Evolutionary conservation across 1,284 basidiomycete species (phyloP).

Genomic region (Leccinum fuscescens): DNA sequence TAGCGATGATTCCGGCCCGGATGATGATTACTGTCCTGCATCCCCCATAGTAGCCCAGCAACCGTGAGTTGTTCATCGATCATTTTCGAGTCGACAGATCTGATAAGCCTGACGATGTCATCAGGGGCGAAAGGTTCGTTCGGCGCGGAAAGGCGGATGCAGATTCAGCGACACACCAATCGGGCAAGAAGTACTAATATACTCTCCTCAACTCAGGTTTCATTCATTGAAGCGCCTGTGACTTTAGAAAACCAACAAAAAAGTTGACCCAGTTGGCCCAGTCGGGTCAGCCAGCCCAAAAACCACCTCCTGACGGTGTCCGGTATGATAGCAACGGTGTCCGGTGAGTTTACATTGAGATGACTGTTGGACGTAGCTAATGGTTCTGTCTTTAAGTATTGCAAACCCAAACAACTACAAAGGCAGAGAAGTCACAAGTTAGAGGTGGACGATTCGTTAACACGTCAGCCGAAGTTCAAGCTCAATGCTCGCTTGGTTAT

Average conservation of each 20-base stretch:
- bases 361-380: background rate
- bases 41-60: background rate
- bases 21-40: background rate
- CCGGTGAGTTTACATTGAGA: background rate
- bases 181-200: too few species aligned
- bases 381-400: background rate
- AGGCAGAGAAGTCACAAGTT: too few species aligned
- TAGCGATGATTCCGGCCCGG: background rate
- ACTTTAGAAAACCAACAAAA: background rate
- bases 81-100: background rate
- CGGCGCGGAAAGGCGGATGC: background rate
- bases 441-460: background rate
- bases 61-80: background rate
- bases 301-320: background rate
- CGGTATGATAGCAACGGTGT: background rate
- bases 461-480: background rate
- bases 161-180: too few species aligned
- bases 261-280: background rate
- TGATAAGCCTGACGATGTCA: background rate
- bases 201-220: background rate
- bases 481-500: background rate
- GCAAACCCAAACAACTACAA: background rate
- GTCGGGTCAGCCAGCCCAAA: background rate
- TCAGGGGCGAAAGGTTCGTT: background rate
- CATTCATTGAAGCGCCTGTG: background rate